phyloP scores from a whole-genome alignment of 805 yeast species.

The Ogataea haglerorum region DNA sequence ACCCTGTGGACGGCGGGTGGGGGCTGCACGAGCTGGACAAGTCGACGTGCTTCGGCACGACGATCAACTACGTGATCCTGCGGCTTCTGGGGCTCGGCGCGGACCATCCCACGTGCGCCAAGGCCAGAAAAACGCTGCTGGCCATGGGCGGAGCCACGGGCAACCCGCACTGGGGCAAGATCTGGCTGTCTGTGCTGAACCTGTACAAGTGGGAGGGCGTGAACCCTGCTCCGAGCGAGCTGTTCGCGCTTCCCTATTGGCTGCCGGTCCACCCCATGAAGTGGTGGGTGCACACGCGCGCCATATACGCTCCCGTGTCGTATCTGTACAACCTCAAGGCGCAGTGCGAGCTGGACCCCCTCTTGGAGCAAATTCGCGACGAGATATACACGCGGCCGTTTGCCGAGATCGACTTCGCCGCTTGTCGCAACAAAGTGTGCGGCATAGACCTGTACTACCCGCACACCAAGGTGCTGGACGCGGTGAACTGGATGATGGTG shows the following conservation, averaged over 20 bases:
- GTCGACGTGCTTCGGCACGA: slow-evolving; percentile 92
- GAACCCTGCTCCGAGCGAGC: slow-evolving; percentile 96
- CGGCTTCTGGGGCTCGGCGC: slow-evolving; percentile 74
- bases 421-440: slow-evolving; percentile 79
- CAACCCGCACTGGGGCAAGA: slow-evolving; percentile 96
- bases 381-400: slow-evolving; percentile 76
- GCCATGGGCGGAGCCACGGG: slow-evolving; percentile 86
- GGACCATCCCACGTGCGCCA: slow-evolving; percentile 71
- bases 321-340: slow-evolving; percentile 61
- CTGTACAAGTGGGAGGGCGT: slow-evolving; percentile 95
- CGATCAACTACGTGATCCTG: slow-evolving; percentile 77
- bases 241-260: slow-evolving; percentile 81
- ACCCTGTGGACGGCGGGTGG: slow-evolving; percentile 99
- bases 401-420: slow-evolving; percentile 61
- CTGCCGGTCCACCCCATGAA: slow-evolving; percentile 88
- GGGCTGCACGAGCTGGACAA: slow-evolving; percentile 92
- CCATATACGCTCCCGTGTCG: slow-evolving; percentile 83
- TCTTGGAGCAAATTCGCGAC: slow-evolving; percentile 60
- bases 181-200: slow-evolving; percentile 78
- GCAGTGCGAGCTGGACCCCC: slow-evolving; percentile 57
- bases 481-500: slow-evolving; percentile 56
- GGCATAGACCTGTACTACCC: slow-evolving; percentile 94
- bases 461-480: slow-evolving; percentile 65
- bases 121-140: slow-evolving; percentile 68
- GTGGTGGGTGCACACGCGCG: slow-evolving; percentile 99